Percentiles rank a stretch among this genome's conserved stretches.
Evolutionary conservation across 495 filamentous ascomycete species (phyloP).

Genomic region (Symbiotaphrina buchneri): DNA sequence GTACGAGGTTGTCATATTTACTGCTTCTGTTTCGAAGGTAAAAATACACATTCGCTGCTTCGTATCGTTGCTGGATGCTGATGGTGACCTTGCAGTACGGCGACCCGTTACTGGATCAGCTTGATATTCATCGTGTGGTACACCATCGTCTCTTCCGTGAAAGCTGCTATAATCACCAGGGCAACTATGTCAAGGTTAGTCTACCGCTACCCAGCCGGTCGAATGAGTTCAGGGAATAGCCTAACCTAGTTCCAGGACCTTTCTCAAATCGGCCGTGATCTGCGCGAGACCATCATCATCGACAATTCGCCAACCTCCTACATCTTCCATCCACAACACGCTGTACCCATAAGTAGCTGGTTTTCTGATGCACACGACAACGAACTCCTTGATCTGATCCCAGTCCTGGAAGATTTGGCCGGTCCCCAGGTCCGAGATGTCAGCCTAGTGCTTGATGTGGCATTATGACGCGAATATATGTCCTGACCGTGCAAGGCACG

Average conservation of each 20-base stretch:
- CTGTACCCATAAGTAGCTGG: slow-evolving; percentile 99
- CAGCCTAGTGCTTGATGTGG: slow-evolving; percentile 91
- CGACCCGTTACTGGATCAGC: slow-evolving; percentile 84
- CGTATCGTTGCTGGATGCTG: slow-evolving; percentile 6
- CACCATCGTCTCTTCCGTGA: slow-evolving; percentile 94
- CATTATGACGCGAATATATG: no score
- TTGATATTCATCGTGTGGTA: slow-evolving; percentile 92
- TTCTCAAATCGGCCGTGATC: slow-evolving; percentile 86
- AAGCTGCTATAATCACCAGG: slow-evolving; percentile 98
- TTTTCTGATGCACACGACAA: slow-evolving; percentile 99
- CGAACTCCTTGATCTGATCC: slow-evolving; percentile 92
- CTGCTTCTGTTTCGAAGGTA: slow-evolving; percentile 95
- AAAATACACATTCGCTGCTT: slow-evolving; percentile 9
- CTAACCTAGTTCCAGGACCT: slow-evolving; percentile 35
- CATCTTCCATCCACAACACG: slow-evolving; percentile 98
- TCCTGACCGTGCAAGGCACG: no score
- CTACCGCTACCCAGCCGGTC: background rate
- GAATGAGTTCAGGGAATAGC: background rate
- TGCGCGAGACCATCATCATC: slow-evolving; percentile 97
- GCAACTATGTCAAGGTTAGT: slow-evolving; percentile 85
- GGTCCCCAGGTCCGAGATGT: slow-evolving; percentile 76
- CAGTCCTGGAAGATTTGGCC: slow-evolving; percentile 93
- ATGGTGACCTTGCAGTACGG: slow-evolving; percentile 47
- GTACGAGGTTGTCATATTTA: slow-evolving; percentile 98
- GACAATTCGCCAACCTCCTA: slow-evolving; percentile 99